Evolutionary conservation across 108 stramenopile species (phyloP).

Genomic region (Cyclotella choctawhatcheeana): DNA sequence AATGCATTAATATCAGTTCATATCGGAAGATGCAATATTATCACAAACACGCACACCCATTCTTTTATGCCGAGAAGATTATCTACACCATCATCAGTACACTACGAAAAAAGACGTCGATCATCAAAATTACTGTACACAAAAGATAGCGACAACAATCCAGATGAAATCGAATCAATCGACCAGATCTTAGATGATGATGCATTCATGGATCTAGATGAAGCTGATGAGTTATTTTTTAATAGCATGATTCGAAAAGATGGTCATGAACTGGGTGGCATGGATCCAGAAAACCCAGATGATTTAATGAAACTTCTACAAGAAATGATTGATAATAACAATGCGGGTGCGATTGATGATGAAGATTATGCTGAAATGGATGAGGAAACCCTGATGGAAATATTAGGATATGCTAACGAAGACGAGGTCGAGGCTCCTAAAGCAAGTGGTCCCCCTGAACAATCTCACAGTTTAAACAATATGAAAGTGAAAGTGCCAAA

Average conservation of each 20-base stretch:
- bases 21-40: too few relatives aligned
- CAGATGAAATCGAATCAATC: background rate
- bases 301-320: constrained; percentile 31
- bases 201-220: constrained; percentile 36
- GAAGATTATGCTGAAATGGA: constrained; percentile 39
- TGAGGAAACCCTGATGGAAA: constrained; percentile 48
- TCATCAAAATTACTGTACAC: background rate
- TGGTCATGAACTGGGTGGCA: constrained; percentile 27
- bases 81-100: too few relatives aligned
- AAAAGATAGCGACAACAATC: background rate
- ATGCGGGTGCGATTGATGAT: constrained; percentile 2
- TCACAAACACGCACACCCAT: too few relatives aligned
- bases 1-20: too few relatives aligned
- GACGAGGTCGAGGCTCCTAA: constrained; percentile 21
- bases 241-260: constrained; percentile 10
- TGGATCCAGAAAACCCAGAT: constrained; percentile 16
- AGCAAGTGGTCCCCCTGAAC: constrained; percentile 1
- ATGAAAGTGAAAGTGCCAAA: background rate
- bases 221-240: constrained; percentile 46
- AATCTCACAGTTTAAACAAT: constrained; percentile 16
- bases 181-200: constrained; percentile 12
- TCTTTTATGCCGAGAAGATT: too few relatives aligned
- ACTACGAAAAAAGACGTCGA: background rate
- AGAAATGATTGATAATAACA: constrained; percentile 30
- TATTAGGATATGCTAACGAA: constrained; percentile 33